These are phyloP conservation scores for Prunus salicina DNA, from an alignment of 306 rosid species.

Conservation along the genomic window DNA sequence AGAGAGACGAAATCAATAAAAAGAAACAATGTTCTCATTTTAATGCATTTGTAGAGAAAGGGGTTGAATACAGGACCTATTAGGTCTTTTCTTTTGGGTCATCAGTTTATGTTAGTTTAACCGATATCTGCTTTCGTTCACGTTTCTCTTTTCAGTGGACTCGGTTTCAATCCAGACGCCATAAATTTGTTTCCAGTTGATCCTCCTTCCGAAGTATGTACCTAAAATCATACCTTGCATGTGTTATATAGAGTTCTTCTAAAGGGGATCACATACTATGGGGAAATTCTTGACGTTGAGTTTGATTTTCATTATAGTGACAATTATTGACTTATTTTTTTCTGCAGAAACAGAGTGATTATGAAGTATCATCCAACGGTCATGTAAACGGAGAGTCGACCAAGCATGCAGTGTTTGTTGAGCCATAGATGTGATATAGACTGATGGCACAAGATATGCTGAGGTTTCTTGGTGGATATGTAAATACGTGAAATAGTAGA, in stretches of 20 bases:
- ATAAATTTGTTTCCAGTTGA: constrained; percentile 80
- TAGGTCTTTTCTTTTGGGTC: background rate
- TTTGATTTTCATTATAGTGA: background rate
- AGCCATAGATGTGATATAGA: constrained; percentile 40
- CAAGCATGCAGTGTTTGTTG: constrained; percentile 56
- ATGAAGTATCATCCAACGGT: constrained; percentile 28
- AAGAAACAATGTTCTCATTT: background rate
- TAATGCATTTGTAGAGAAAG: too few relatives aligned
- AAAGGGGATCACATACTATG: background rate
- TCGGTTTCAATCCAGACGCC: constrained; percentile 65
- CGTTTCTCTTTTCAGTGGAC: constrained; percentile 51
- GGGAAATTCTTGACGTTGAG: background rate
- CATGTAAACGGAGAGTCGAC: constrained; percentile 50
- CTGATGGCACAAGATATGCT: constrained; percentile 10
- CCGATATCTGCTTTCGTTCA: background rate
- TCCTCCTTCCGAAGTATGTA: constrained; percentile 61
- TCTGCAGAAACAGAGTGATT: constrained; percentile 46
- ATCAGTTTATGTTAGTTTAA: background rate
- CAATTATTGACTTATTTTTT: background rate
- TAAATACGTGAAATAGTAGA: constrained; percentile 50
- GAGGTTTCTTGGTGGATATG: constrained; percentile 35
- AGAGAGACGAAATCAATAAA: background rate
- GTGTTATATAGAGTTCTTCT: background rate
- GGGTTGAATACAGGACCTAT: background rate
- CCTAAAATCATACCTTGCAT: constrained; percentile 10